Conservation (phyloP, 345 rosid species). For the Mercurialis annua region DNA sequence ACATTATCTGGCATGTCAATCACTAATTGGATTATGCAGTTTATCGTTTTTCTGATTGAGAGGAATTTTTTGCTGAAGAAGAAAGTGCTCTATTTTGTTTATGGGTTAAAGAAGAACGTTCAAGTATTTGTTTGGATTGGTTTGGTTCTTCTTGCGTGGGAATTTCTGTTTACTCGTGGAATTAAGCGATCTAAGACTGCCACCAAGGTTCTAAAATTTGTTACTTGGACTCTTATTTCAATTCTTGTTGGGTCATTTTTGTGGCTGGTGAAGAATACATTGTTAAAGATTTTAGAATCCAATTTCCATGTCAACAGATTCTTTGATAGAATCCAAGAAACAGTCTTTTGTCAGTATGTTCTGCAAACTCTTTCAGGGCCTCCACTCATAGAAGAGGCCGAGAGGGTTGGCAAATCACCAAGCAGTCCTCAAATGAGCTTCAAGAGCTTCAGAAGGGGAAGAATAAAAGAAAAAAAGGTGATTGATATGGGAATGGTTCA, state of each 20-base stretch:
- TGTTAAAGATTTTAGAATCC: constrained; percentile 75
- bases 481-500: constrained; percentile 78
- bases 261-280: constrained; percentile 65
- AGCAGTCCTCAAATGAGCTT: constrained; percentile 52
- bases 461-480: constrained; percentile 47
- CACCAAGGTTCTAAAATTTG: constrained; percentile 36
- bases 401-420: constrained; percentile 43
- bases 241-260: constrained; percentile 59
- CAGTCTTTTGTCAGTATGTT: constrained; percentile 77
- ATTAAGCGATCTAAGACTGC: constrained; percentile 38
- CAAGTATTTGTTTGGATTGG: constrained; percentile 77
- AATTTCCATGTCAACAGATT: constrained; percentile 72
- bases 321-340: constrained; percentile 90
- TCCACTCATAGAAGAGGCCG: constrained; percentile 67
- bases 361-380: constrained; percentile 73
- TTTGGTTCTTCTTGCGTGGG: constrained; percentile 66
- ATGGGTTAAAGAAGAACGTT: constrained; percentile 80
- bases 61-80: constrained; percentile 61
- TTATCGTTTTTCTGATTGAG: constrained; percentile 74
- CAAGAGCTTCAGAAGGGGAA: constrained; percentile 46
- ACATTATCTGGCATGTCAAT: constrained; percentile 64
- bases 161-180: constrained; percentile 45
- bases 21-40: constrained; percentile 70
- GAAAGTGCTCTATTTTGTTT: constrained; percentile 85
- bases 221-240: constrained; percentile 61